Evolutionary conservation across 768 basidiomycete genomes (phyloP), one percentile per base, ranked within the genome.

Genomic region (Leccinum disarticulatum): DNA sequence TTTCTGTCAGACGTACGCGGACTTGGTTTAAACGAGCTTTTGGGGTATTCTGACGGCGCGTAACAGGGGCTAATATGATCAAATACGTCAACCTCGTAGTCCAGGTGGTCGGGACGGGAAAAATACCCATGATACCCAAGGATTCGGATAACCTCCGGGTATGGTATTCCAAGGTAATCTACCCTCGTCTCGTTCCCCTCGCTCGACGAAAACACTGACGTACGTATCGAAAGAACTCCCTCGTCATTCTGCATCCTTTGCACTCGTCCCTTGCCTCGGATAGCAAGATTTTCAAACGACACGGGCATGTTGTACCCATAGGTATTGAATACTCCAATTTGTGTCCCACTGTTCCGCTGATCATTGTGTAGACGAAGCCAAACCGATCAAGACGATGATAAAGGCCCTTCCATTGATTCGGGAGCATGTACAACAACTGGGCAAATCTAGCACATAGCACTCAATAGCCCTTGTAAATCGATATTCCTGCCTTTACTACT

Each of bases 311-410:
- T 19, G 73, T 85, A 43, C 77, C 81, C 36, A 83, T 88, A 6
- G 84, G 92, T 91, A 66, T 57, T 78, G 67, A 14, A n/a, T 35
- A 15, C 33, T 43, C n/a, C 6, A n/a, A 13, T 25, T 57, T 11
- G 4, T n/a, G 30, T 27, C 11, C 11, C 7, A 17, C 14, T 49
- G 28, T 19, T 38, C 30, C 7, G 28, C 22, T 63, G 25, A 53
- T 41, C 50, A 43, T 28, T 27, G 41, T 27, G 10, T 61, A 91
- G 90, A 86, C 28, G 87, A 90, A 72, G 75, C 81, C 38, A 86
- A 89, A 66, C 83, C 90, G n/a, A 82, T 91, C 63, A 86, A 86
- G 68, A 82, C 91, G n/a, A 82, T 93, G 52, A 81, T 82, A 35
- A 77, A 78, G 59, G 87, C 85, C 7, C 74, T 93, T 54, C 87